Evolutionary conservation across 208 protist genomes (phyloP), one percentile per base, ranked within the genome.

Genomic region (Phytomonas francai): DNA sequence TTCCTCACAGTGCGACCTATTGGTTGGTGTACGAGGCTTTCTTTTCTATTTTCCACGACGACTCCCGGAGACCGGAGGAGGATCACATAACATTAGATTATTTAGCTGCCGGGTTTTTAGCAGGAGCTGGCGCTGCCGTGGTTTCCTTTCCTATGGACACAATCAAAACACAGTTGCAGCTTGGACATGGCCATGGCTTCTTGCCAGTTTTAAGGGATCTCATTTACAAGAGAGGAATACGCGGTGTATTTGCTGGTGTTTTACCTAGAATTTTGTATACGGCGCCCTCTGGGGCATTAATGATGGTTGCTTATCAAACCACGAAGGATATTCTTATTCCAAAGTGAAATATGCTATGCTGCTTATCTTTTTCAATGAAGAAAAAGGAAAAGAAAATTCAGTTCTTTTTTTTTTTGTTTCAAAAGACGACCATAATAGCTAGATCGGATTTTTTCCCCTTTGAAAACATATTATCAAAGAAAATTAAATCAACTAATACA

Each of bases 231-330:
- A 72, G 83, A 1, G 85, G 85, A 1, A 12, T 88, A 12, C 72
- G 65, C 27, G 85, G 85, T 12, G 73, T 98, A 3, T 87, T 92
- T 42, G 54, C 77, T 22, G 96, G 96, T 29, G 79, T 93, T 14
- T 36, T 85, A 9, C 83, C 96, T 27, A 87, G 94, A 62, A 77
- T 97, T 39, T 70, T 97, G 51, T 93, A 93, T 78, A 91, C 87
- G 0, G 87, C 92, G 1, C 91, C 93, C 0, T 93, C 91, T 14
- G 89, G 92, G 9, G 93, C 94, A 27, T 84, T 98, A 29, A 95
- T 87, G 70, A 97, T 97, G 94, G 78, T 88, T 30, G 92, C 94
- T 0, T 98, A 98, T 76, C 94, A 98, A 68, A 88, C 82, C 14
- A 84, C 85, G 32, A 95, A 95, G 57, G 81, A 19, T 9, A 22